Percentiles rank a stretch among this genome's conserved stretches.
phyloP scores from a whole-genome alignment of 768 basidiomycete genomes.

The Lyophyllum semitale region DNA sequence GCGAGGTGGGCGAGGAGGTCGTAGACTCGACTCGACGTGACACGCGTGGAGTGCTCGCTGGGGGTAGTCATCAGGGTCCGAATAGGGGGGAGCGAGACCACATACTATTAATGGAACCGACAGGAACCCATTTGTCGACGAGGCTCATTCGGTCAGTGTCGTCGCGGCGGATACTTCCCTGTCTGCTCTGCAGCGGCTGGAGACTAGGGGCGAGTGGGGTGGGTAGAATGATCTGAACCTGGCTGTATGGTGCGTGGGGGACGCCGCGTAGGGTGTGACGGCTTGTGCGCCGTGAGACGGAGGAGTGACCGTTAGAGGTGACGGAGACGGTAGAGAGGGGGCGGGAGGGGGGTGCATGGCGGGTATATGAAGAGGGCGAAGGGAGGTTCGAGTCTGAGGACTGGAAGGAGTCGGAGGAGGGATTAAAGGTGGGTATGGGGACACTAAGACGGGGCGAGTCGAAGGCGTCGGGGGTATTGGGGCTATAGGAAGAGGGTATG shows the following conservation, averaged over 20 bases:
- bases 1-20: conserved; percentile 1
- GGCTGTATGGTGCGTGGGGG: conserved; percentile 63
- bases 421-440: background rate
- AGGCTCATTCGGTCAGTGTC: conserved; percentile 24
- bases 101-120: conserved; percentile 5
- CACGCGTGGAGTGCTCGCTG: conserved; percentile 6
- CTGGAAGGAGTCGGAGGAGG: conserved; percentile 6
- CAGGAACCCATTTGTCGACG: conserved; percentile 39
- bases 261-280: conserved; percentile 50
- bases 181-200: conserved; percentile 8
- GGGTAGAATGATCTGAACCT: conserved; percentile 69
- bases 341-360: conserved; percentile 18
- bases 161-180: conserved; percentile 10
- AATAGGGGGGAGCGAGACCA: background rate
- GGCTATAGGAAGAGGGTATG: background rate
- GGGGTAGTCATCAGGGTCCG: background rate
- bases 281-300: conserved; percentile 23
- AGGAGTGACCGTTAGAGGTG: conserved; percentile 11
- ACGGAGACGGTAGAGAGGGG: conserved; percentile 32
- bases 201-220: conserved; percentile 56
- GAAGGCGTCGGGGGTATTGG: background rate
- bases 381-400: conserved; percentile 13
- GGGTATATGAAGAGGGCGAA: conserved; percentile 23
- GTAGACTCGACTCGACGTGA: conserved; percentile 8
- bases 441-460: conserved; percentile 5